phyloP scores from a whole-genome alignment of 2,329 filamentous ascomycete genomes.

The Exophiala sideris region DNA sequence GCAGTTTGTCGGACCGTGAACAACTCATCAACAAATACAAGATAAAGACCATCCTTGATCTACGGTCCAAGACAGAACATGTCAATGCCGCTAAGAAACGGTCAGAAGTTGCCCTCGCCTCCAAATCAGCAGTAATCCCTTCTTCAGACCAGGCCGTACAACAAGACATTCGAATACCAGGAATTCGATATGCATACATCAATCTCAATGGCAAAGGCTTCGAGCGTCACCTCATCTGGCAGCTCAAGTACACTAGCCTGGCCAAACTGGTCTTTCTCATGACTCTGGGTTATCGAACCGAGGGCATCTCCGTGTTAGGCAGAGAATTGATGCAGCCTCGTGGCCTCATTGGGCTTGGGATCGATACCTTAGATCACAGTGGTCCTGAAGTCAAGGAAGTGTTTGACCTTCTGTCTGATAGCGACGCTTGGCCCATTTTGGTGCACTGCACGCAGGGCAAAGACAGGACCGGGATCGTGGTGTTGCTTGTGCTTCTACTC shows the following conservation, averaged over 20 bases:
- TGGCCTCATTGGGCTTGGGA: slow-evolving; percentile 67
- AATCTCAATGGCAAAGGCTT: slow-evolving; percentile 72
- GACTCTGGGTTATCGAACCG: slow-evolving; percentile 62
- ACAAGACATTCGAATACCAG: slow-evolving; percentile 60
- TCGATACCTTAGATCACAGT: slow-evolving; percentile 67
- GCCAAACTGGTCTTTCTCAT: slow-evolving; percentile 62
- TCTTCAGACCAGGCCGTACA: slow-evolving; percentile 51
- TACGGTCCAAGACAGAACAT: slow-evolving; percentile 78
- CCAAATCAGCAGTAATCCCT: slow-evolving; percentile 41
- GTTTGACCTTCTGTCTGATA: slow-evolving; percentile 61
- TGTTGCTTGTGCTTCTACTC: slow-evolving; percentile 65
- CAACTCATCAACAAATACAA: slow-evolving; percentile 58
- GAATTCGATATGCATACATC: slow-evolving; percentile 62
- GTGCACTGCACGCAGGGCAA: slow-evolving; percentile 89
- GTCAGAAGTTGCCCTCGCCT: slow-evolving; percentile 38
- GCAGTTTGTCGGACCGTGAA: slow-evolving; percentile 61
- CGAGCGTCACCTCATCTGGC: slow-evolving; percentile 63
- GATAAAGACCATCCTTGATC: slow-evolving; percentile 71
- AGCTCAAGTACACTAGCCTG: slow-evolving; percentile 60
- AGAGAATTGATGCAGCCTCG: slow-evolving; percentile 67
- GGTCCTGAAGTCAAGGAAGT: slow-evolving; percentile 63
- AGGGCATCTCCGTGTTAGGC: slow-evolving; percentile 68
- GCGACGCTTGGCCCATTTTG: slow-evolving; percentile 59
- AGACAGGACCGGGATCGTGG: slow-evolving; percentile 72
- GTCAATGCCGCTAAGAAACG: slow-evolving; percentile 64